Evolutionary conservation across 108 stramenopile genomes (phyloP).

Genomic region (Fragilariopsis cylindrus): DNA sequence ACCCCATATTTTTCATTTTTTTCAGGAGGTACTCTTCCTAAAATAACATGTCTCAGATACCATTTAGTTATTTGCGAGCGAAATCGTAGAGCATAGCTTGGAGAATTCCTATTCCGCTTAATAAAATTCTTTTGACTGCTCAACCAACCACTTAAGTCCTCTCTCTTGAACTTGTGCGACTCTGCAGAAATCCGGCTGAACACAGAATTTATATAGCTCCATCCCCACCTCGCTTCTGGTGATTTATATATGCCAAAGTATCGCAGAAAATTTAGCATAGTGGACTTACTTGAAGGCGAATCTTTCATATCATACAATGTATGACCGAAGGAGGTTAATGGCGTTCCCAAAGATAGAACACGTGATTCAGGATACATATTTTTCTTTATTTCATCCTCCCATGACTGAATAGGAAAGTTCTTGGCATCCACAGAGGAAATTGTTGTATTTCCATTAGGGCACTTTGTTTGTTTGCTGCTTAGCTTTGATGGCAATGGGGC

Average conservation of each 20-base stretch:
- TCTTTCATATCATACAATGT: conserved; percentile 29
- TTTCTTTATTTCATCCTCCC: background rate
- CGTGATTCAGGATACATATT: background rate
- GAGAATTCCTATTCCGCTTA: background rate
- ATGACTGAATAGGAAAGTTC: conserved; percentile 14
- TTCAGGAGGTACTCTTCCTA: too few relatives aligned
- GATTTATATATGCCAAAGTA: conserved; percentile 31
- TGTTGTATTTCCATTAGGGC: background rate
- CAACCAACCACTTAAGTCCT: conserved; percentile 7
- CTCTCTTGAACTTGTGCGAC: conserved; percentile 7
- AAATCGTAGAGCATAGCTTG: too few relatives aligned
- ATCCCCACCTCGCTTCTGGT: conserved; percentile 33
- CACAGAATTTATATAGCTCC: conserved; percentile 29
- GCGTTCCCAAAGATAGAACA: conserved; percentile 12
- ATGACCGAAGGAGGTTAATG: conserved; percentile 28
- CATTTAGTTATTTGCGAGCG: too few relatives aligned
- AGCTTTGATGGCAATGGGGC: background rate
- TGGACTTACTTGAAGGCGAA: conserved; percentile 10
- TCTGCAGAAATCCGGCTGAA: conserved; percentile 38
- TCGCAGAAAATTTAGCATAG: conserved; percentile 12
- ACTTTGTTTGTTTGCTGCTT: background rate
- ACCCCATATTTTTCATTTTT: too few relatives aligned
- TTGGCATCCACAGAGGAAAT: conserved; percentile 11
- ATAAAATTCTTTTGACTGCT: background rate
- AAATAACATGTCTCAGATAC: too few relatives aligned